A percentile compares a stretch with the other conserved stretches of the same genome.
These are phyloP conservation scores for Mortierella antarctica DNA, from an alignment of 192 early-diverging fungal species.

Conservation along the genomic window DNA sequence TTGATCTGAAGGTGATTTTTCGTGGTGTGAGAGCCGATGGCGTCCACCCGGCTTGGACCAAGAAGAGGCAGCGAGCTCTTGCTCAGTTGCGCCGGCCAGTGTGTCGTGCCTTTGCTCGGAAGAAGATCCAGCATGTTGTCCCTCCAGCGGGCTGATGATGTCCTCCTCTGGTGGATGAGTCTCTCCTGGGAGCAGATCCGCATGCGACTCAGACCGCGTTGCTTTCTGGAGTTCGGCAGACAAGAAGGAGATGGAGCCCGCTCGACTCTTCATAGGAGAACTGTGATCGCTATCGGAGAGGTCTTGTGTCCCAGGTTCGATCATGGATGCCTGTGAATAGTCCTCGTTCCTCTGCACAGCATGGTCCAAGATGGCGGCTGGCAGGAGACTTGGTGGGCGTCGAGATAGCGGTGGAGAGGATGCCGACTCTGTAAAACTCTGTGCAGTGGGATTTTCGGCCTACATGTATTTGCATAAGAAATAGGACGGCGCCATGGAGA, in stretches of 20 bases:
- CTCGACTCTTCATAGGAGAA: conserved; percentile 4
- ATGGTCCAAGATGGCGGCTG: conserved; percentile 13
- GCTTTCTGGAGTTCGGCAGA: conserved; percentile 46
- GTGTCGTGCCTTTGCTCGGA: neutral
- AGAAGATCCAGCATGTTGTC: neutral
- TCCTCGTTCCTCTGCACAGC: neutral
- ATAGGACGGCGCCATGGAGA: too few species aligned
- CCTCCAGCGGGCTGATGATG: conserved; percentile 9
- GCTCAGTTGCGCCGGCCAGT: neutral
- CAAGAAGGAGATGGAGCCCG: conserved; percentile 24
- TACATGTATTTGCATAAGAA: too few species aligned
- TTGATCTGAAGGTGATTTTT: conserved; percentile 33
- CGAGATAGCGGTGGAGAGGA: neutral
- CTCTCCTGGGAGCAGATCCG: neutral
- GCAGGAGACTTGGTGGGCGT: neutral
- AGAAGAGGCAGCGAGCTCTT: neutral
- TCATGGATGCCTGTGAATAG: neutral
- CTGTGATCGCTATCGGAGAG: neutral
- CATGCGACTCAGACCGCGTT: conserved; percentile 1
- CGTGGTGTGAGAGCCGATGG: conserved; percentile 7
- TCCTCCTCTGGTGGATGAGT: neutral
- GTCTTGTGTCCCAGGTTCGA: neutral
- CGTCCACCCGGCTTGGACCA: neutral
- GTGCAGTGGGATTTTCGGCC: too few species aligned
- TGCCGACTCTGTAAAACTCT: too few species aligned